phyloP scores from a whole-genome alignment of 768 basidiomycete species.

The Tephrocybe sp. region DNA sequence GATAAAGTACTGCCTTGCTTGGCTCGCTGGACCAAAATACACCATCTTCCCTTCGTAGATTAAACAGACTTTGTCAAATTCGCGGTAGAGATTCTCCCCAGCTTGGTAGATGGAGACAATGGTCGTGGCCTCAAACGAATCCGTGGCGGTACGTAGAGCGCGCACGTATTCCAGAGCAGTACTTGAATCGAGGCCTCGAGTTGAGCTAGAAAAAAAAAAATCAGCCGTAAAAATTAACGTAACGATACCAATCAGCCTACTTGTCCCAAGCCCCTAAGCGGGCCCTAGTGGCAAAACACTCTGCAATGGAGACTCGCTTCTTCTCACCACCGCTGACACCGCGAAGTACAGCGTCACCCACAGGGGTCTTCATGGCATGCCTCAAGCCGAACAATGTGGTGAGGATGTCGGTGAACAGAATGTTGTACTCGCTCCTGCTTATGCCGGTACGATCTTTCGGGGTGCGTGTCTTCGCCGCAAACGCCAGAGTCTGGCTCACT shows the following conservation, averaged over 20 bases:
- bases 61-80: constrained; percentile 82
- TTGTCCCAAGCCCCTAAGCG: constrained; percentile 44
- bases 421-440: constrained; percentile 41
- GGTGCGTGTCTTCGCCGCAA: constrained; percentile 66
- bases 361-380: constrained; percentile 62
- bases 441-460: constrained; percentile 52
- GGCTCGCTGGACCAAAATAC: constrained; percentile 68
- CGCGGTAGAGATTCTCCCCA: constrained; percentile 60
- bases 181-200: constrained; percentile 63
- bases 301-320: constrained; percentile 65
- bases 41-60: constrained; percentile 73
- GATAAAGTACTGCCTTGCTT: constrained; percentile 72
- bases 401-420: constrained; percentile 53
- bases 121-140: constrained; percentile 52
- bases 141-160: constrained; percentile 63
- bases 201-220: constrained; percentile 41
- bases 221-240: not conserved
- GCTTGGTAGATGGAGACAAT: constrained; percentile 87
- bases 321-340: constrained; percentile 58
- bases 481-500: constrained; percentile 71
- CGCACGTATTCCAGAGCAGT: constrained; percentile 75
- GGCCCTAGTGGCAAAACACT: constrained; percentile 57
- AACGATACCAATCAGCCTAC: constrained; percentile 9
- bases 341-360: constrained; percentile 63
- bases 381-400: constrained; percentile 73